Percentiles rank a stretch among this genome's conserved stretches.
phyloP scores from a whole-genome alignment of 768 basidiomycete genomes.

The Rhodotorula diobovata region DNA sequence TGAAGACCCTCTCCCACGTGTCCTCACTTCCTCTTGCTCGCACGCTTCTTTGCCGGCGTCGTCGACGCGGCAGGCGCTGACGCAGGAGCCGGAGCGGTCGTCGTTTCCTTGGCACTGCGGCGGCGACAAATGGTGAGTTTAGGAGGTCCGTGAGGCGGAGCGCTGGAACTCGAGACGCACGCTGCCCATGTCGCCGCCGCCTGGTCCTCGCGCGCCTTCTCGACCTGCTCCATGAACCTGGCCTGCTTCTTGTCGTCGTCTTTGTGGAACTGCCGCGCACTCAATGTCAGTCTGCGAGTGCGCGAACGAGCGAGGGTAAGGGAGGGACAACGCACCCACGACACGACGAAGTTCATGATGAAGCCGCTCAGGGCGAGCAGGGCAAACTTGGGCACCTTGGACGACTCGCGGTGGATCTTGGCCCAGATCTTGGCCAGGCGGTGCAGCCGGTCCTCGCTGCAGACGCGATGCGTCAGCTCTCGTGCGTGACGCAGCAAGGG shows the following conservation, averaged over 20 bases:
- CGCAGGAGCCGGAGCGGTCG: neutral
- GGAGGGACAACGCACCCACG: neutral
- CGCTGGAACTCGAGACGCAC: neutral
- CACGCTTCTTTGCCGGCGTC: neutral
- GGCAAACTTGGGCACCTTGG: constrained; percentile 30
- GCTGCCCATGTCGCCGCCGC: neutral
- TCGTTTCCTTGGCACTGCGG: neutral
- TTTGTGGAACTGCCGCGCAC: constrained; percentile 7
- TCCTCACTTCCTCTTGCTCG: neutral
- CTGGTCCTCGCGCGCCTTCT: neutral
- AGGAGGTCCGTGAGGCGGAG: neutral
- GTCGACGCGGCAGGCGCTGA: neutral
- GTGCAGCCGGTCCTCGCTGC: constrained; percentile 11
- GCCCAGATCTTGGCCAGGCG: constrained; percentile 14
- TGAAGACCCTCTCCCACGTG: neutral
- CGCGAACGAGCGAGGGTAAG: neutral
- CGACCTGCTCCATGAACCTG: neutral
- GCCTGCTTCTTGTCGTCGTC: neutral
- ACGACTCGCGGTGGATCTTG: constrained; percentile 17
- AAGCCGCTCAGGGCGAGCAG: constrained; percentile 24
- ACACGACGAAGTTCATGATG: constrained; percentile 32
- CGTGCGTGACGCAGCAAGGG: neutral
- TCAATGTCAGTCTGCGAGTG: rapidly evolving
- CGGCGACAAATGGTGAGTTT: too few relatives aligned
- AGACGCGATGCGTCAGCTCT: neutral